Evolutionary conservation across 2,329 filamentous ascomycete genomes (phyloP), one percentile per base, ranked within the genome.

Genomic region (Ophiostoma perfectum): DNA sequence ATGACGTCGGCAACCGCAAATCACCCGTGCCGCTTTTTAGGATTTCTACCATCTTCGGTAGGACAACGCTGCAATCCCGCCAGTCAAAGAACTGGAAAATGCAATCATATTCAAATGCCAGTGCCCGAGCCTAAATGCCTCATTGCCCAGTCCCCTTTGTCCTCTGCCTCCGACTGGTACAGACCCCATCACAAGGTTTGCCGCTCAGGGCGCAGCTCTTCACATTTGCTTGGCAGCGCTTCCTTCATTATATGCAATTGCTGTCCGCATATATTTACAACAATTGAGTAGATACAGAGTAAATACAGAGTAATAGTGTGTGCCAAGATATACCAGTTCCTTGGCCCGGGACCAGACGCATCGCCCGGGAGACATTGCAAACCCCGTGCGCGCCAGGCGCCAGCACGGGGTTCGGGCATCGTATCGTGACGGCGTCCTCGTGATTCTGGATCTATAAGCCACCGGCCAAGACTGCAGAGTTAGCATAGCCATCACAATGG

Each of bases 261-360:
- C 27, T 55, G 49, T 55, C 49, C 49, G 14, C 27, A 55, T 55
- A 55, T 55, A 36, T 55, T 27, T 52, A 52, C 47, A 47, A 44
- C 8, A 8, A 44, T 9, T 44, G 8, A 7, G 42, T 44, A 44
- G 8, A 44, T 44, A 44, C 12, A 27, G 27, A 27, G 27, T 14
- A 49, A 16, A n/a, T 49, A 49, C 4, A 49, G 14, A 47, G 9
- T 4, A 8, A 47, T 3, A 27, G 49, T 55, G 5, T 55, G 2
- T 8, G 49, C 49, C 49, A 55, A 55, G 49, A 55, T 18, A 14
- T 5, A 14, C 12, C 45, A 1, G 2, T 47, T 47, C 27, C 49
- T 55, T 55, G 49, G 49, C 49, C 45, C 49, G 49, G 18, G n/a
- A 14, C 49, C 49, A 55, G 49, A 27, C 27, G 7, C 42, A n/a